Evolutionary conservation across 305 asterid species (phyloP).

Genomic region (Solanum hybrid): DNA sequence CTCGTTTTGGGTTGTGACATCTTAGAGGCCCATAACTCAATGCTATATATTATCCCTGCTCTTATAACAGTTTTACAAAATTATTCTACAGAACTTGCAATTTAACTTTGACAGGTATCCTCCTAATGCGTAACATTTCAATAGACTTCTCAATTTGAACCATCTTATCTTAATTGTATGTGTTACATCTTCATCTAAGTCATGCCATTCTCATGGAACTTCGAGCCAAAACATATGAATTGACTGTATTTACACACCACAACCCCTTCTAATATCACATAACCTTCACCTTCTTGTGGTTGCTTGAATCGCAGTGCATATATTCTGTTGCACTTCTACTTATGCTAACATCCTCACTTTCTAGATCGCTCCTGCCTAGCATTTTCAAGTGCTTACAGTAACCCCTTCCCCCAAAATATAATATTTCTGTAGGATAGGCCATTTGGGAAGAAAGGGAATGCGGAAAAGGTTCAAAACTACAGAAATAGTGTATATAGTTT

Average conservation of each 20-base stretch:
- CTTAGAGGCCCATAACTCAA: background rate
- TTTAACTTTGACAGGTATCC: background rate
- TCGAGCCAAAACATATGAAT: background rate
- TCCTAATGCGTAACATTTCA: background rate
- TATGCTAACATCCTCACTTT: background rate
- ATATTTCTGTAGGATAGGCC: background rate
- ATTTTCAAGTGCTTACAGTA: background rate
- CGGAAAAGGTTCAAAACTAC: conserved; percentile 1
- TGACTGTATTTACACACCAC: background rate
- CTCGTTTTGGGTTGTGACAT: background rate
- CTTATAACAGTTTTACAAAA: background rate
- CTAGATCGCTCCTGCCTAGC: background rate
- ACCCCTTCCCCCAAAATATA: background rate
- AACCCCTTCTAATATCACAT: background rate
- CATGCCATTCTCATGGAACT: background rate
- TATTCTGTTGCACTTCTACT: background rate
- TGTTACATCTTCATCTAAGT: background rate
- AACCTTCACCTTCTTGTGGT: background rate
- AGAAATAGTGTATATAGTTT: conserved; percentile 5
- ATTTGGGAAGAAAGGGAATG: background rate
- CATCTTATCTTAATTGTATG: background rate
- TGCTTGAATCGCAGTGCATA: background rate
- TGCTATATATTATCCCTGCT: background rate
- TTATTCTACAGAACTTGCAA: background rate
- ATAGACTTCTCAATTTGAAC: background rate